phyloP scores from a whole-genome alignment of 2,329 filamentous ascomycete species.

The Madurella mycetomatis region DNA sequence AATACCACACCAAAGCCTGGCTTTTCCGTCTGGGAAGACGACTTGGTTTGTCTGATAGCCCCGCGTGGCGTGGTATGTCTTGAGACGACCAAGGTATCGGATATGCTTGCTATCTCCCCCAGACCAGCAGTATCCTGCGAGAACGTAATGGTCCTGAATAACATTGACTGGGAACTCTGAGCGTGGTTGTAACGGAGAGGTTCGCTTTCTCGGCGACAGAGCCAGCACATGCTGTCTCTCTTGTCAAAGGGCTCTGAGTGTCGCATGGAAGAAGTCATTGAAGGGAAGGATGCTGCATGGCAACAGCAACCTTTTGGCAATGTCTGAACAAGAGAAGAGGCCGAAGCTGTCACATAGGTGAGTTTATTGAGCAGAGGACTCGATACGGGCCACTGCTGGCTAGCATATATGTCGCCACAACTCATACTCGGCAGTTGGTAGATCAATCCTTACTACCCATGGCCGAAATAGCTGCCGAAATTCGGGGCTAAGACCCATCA shows the following conservation, averaged over 20 bases:
- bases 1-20: background rate
- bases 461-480: too few relatives aligned
- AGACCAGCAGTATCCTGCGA: background rate
- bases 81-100: background rate
- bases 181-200: background rate
- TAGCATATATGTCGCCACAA: too few relatives aligned
- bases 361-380: too few relatives aligned
- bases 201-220: conserved; percentile 16
- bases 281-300: too few relatives aligned
- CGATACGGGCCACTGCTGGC: too few relatives aligned
- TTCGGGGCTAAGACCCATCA: too few relatives aligned
- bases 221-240: conserved; percentile 15
- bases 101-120: background rate
- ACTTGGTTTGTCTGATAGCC: background rate
- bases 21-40: background rate
- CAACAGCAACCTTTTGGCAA: too few relatives aligned
- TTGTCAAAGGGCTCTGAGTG: background rate
- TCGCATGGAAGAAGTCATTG: background rate
- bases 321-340: too few relatives aligned
- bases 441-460: too few relatives aligned
- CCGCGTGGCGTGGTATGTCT: background rate
- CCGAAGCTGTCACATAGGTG: too few relatives aligned
- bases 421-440: too few relatives aligned
- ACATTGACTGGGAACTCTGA: background rate
- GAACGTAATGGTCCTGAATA: conserved; percentile 11